Conservation (phyloP, 2,329 filamentous ascomycete species). For the Penicillium brasilianum region DNA sequence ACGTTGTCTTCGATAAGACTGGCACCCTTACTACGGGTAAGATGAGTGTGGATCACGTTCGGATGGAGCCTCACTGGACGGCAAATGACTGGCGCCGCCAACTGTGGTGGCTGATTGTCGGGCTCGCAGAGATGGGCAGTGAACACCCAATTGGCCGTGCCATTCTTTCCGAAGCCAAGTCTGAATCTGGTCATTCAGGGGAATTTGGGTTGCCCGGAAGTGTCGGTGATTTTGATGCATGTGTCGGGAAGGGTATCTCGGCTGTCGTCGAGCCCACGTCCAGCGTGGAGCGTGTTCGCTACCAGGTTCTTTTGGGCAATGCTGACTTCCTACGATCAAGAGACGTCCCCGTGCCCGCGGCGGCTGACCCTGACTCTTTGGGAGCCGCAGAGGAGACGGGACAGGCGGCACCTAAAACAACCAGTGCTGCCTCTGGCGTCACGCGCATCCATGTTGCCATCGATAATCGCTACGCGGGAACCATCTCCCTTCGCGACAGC, state of each 20-base stretch:
- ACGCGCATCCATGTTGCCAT: conserved; percentile 93
- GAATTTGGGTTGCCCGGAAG: conserved; percentile 81
- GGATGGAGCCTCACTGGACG: conserved; percentile 71
- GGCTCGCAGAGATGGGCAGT: conserved; percentile 92
- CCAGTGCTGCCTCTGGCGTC: conserved; percentile 64
- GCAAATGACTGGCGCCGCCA: conserved; percentile 69
- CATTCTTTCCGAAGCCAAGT: conserved; percentile 75
- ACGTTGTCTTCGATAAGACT: conserved; percentile 94
- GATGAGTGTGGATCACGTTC: conserved; percentile 83
- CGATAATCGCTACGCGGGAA: conserved; percentile 78
- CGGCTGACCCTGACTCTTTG: conserved; percentile 44
- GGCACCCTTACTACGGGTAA: conserved; percentile 92
- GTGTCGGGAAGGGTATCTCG: conserved; percentile 82
- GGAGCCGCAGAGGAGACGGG: conserved; percentile 26
- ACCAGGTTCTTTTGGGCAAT: conserved; percentile 84
- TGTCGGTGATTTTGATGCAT: conserved; percentile 81
- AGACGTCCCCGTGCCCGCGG: conserved; percentile 59
- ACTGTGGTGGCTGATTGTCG: conserved; percentile 95
- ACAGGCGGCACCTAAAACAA: conserved; percentile 39
- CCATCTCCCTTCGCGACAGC: conserved; percentile 83
- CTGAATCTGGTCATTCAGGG: conserved; percentile 71
- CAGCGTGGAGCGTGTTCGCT: conserved; percentile 69
- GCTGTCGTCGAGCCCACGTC: conserved; percentile 79
- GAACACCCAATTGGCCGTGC: conserved; percentile 96
- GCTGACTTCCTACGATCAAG: conserved; percentile 75